Conservation (phyloP, 2,329 filamentous ascomycete species). For the Westerdykella sp. region DNA sequence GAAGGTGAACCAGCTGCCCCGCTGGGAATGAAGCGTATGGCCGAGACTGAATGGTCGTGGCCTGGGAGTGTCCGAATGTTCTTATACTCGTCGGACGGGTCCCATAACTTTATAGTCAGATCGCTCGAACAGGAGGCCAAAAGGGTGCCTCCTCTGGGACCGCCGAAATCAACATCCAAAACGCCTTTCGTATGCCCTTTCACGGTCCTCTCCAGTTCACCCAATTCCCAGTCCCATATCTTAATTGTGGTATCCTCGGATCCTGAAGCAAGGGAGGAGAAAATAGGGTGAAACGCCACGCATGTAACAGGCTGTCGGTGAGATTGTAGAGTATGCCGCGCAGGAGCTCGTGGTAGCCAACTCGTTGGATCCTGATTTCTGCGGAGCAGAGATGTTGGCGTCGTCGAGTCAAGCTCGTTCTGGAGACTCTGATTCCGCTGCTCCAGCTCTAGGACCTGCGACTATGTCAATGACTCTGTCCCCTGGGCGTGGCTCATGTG, state of each 20-base stretch:
- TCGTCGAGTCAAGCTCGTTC: constrained; percentile 76
- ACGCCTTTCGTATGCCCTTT: constrained; percentile 90
- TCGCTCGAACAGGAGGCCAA: constrained; percentile 82
- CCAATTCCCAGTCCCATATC: constrained; percentile 95
- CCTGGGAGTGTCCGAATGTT: constrained; percentile 87
- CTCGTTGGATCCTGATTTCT: constrained; percentile 76
- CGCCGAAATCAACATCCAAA: constrained; percentile 83
- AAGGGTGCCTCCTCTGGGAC: constrained; percentile 70
- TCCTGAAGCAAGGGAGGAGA: constrained; percentile 81
- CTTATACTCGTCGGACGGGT: constrained; percentile 87
- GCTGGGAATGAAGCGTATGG: constrained; percentile 80
- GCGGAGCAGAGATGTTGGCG: constrained; percentile 68
- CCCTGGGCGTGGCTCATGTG: neutral
- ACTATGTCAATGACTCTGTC: constrained; percentile 9
- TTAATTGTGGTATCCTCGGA: constrained; percentile 93
- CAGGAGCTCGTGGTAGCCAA: constrained; percentile 80
- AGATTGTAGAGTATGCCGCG: constrained; percentile 75
- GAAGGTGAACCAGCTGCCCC: constrained; percentile 70
- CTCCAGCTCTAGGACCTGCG: constrained; percentile 88
- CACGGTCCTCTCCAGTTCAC: constrained; percentile 81
- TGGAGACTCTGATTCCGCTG: constrained; percentile 66
- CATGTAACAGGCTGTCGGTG: constrained; percentile 78
- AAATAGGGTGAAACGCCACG: constrained; percentile 87
- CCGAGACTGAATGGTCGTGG: constrained; percentile 87
- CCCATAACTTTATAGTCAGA: constrained; percentile 91